These are phyloP conservation scores for Amanita subjunquillea DNA, from an alignment of 768 basidiomycete species.

Conservation along the genomic window DNA sequence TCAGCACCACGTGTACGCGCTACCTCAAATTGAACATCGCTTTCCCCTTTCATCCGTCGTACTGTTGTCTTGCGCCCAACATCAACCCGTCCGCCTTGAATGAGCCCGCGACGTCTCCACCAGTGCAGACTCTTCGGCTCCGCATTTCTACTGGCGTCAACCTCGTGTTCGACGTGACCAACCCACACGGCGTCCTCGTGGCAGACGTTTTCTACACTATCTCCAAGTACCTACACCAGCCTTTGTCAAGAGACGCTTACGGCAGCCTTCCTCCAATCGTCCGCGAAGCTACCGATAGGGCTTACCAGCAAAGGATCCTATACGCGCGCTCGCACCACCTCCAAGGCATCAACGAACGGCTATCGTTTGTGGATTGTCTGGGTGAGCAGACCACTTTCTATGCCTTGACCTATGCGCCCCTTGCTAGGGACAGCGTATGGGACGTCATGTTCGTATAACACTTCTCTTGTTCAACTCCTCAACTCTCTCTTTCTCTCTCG, in stretches of 20 bases:
- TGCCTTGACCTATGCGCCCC: background rate
- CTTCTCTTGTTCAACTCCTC: background rate
- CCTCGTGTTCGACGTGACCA: constrained; percentile 4
- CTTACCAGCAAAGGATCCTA: background rate
- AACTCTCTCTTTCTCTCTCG: background rate
- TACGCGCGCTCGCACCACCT: background rate
- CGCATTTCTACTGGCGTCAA: background rate
- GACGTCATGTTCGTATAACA: constrained; percentile 1
- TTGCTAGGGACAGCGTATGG: background rate
- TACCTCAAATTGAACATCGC: background rate
- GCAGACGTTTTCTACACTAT: background rate
- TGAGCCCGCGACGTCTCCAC: background rate
- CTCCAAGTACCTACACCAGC: background rate
- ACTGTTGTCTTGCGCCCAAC: background rate
- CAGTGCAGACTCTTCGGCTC: background rate
- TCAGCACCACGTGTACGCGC: background rate
- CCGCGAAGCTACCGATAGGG: constrained; percentile 1
- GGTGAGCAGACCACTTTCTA: constrained; percentile 3
- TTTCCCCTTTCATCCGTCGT: background rate
- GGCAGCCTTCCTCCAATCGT: background rate
- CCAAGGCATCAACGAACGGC: constrained; percentile 2
- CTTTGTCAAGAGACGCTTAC: constrained; percentile 5
- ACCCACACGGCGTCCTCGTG: constrained; percentile 3
- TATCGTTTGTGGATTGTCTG: constrained; percentile 6
- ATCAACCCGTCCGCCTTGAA: background rate